A percentile compares a stretch with the other conserved stretches of the same genome.
Evolutionary conservation across 345 rosid genomes (phyloP).

Genomic region (Gossypium anomalum): DNA sequence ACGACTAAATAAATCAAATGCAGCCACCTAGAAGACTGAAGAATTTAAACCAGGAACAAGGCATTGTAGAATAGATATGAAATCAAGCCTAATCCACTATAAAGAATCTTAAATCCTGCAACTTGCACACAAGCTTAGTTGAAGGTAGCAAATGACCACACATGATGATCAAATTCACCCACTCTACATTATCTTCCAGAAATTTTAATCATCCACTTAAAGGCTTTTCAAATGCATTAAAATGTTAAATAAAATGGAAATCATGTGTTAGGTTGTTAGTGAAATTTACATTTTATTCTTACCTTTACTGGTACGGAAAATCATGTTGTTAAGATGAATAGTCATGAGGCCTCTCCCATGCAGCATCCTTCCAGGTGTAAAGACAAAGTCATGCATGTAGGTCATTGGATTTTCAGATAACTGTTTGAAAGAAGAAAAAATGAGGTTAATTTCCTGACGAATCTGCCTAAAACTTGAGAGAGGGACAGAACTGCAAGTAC

Average conservation of each 20-base stretch:
- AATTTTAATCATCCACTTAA: neutral
- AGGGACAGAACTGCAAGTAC: neutral
- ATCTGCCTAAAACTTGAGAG: neutral
- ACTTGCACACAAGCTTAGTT: neutral
- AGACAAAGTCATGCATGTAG: conserved; percentile 57
- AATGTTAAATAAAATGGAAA: neutral
- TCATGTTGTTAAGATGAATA: conserved; percentile 60
- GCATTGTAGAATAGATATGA: neutral
- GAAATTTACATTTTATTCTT: conserved; percentile 12
- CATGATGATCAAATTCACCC: neutral
- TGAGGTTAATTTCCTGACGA: conserved; percentile 8
- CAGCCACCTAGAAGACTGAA: conserved; percentile 2
- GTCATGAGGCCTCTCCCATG: conserved; percentile 67
- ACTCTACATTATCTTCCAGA: neutral
- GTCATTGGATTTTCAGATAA: conserved; percentile 65
- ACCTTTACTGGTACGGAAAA: conserved; percentile 66
- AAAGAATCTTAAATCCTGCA: neutral
- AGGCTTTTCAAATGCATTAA: neutral
- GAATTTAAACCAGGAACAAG: neutral
- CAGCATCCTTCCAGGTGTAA: conserved; percentile 69
- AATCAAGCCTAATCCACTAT: neutral
- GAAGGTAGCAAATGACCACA: neutral
- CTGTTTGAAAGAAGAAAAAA: conserved; percentile 37
- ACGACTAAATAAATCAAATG: neutral
- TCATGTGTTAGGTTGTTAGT: neutral